Conservation (phyloP, 805 yeast species). For the Kodamaea jinghongensis region DNA sequence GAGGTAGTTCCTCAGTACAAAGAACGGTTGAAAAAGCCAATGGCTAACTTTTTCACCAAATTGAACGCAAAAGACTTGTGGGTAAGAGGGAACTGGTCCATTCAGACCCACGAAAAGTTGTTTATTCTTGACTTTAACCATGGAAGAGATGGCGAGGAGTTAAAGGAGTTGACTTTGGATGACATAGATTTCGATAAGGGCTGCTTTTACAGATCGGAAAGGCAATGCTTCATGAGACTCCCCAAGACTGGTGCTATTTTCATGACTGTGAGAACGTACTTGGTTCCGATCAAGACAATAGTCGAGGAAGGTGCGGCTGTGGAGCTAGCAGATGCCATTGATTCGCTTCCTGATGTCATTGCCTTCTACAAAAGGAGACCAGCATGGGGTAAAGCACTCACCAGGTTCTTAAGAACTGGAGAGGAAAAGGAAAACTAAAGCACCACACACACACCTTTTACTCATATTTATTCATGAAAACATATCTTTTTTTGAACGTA, state of each 20-base stretch:
- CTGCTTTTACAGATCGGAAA: constrained; percentile 34
- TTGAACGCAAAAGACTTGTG: constrained; percentile 54
- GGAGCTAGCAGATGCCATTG: constrained; percentile 33
- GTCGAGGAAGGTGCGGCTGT: constrained; percentile 32
- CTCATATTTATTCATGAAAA: background rate
- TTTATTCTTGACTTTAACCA: constrained; percentile 32
- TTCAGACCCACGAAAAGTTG: constrained; percentile 54
- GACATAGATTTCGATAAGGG: constrained; percentile 36
- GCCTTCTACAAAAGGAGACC: constrained; percentile 36
- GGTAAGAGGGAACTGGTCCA: constrained; percentile 66
- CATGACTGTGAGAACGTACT: constrained; percentile 38
- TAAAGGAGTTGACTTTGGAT: constrained; percentile 19
- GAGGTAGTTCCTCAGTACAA: constrained; percentile 70
- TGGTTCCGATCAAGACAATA: constrained; percentile 28
- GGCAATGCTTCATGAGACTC: constrained; percentile 36
- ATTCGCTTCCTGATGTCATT: constrained; percentile 36
- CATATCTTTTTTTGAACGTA: background rate
- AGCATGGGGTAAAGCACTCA: constrained; percentile 40
- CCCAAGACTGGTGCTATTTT: constrained; percentile 34
- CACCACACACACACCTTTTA: background rate
- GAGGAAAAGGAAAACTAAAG: background rate
- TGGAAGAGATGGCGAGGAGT: constrained; percentile 28
- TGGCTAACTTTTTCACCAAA: constrained; percentile 64
- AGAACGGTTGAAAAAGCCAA: constrained; percentile 53
- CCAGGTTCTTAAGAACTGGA: constrained; percentile 21